Evolutionary conservation across 2,329 filamentous ascomycete species (phyloP), one percentile per base, ranked within the genome.

Genomic region (Helminthosporium solani): DNA sequence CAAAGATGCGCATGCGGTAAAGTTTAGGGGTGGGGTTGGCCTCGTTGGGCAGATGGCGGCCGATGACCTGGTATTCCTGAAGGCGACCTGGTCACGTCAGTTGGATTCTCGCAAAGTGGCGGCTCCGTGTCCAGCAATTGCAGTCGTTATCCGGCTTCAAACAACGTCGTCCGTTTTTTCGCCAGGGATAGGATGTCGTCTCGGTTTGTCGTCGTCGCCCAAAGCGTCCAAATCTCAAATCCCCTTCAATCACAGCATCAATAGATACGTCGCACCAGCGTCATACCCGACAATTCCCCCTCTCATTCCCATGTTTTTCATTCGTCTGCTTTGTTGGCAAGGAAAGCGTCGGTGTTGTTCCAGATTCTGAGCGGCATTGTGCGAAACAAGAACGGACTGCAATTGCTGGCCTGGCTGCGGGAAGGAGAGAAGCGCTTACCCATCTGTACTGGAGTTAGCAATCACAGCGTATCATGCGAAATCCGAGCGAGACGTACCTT

Each of bases 1-100:
- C 94, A 78, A 99, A 99, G 78, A 99, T 96, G 77, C 91, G 91
- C 94, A 99, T 99, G 79, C 94, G 91, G 87, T 97, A 99, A 78
- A 99, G 87, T 82, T 94, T 92, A 70, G 94, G 94, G 71, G 89
- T 90, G 72, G 92, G 90, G 84, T 96, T 95, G 75, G 87, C 83
- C 83, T 99, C 94, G 73, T 87, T 89, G 79, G 94, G 94, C 87
- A 99, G 79, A 80, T 96, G 92, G 80, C 95, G 92, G 82, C 95
- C 94, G 75, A 99, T 96, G 83, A 99, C 92, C 86, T 97, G 94
- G 86, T 96, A 99, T 86, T 99, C 94, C 78, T 90, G 88, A 82
- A 99, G 91, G 85, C 94, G 94, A 90, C 91, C 94, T 99, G 77
- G 58, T 52, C 58, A 60, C 65, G 63, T 69, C 56, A 67, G 61